A percentile compares a stretch with the other conserved stretches of the same genome.
phyloP scores from a whole-genome alignment of 306 rosid genomes.

The Glycine latifolia region DNA sequence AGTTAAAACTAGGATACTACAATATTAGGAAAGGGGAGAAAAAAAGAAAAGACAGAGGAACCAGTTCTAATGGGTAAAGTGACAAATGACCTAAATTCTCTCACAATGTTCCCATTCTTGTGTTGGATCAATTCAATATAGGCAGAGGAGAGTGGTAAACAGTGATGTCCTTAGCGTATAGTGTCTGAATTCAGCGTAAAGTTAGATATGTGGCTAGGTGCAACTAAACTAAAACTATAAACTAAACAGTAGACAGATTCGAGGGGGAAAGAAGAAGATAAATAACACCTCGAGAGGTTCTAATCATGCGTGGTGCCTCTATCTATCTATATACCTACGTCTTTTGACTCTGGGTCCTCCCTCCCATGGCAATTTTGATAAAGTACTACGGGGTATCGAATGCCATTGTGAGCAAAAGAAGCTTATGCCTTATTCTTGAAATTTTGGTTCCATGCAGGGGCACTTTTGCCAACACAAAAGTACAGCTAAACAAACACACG shows the following conservation, averaged over 20 bases:
- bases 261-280: background rate
- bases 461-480: slow-evolving; percentile 46
- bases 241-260: too few relatives aligned
- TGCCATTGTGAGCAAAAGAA: slow-evolving; percentile 42
- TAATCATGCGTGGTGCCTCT: slow-evolving; percentile 47
- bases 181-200: too few relatives aligned
- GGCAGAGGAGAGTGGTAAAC: background rate
- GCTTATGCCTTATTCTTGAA: slow-evolving; percentile 41
- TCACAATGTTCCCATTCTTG: background rate
- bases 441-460: slow-evolving; percentile 60
- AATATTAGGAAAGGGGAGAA: background rate
- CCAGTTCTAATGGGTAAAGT: slow-evolving; percentile 32
- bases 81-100: slow-evolving; percentile 31
- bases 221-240: too few relatives aligned
- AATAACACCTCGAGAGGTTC: slow-evolving; percentile 57
- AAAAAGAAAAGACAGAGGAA: slow-evolving; percentile 4
- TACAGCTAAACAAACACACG: slow-evolving; percentile 53
- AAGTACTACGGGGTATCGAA: slow-evolving; percentile 63
- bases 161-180: too few relatives aligned
- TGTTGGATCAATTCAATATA: slow-evolving; percentile 1
- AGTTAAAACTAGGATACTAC: slow-evolving; percentile 11
- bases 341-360: slow-evolving; percentile 58
- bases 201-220: too few relatives aligned
- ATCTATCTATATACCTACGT: slow-evolving; percentile 38
- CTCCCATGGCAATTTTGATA: slow-evolving; percentile 49